Base-by-base conservation (phyloP, 73 alveolate species). In the Symbiodinium natans region DNA sequence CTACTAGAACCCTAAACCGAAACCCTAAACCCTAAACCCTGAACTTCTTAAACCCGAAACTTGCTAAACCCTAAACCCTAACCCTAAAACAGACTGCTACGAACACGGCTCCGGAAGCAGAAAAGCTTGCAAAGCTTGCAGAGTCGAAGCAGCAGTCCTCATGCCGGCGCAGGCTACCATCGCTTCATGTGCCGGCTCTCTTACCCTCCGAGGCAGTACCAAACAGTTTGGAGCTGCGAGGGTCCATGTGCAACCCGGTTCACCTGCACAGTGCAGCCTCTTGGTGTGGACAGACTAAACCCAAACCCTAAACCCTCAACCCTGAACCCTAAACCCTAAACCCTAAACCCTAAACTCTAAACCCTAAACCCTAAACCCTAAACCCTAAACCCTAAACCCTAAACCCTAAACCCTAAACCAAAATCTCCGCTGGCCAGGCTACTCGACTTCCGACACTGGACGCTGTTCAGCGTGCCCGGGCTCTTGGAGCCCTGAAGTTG, bases 181-280 rank as follows among this genome's bases (percentile, higher is more conserved):
- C 97, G 97, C n/a, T 90, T 90, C 77, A 90, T 90, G 97, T 71
- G 88, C 87, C 83, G 42, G 34, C 97, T 90, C 41, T 68, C 97
- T 17, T 90, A 68, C 41, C 97, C 97, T 3, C 97, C 97, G n/a
- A 90, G 77, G 97, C 73, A n/a, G 41, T 29, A 13, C 82, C 1
- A 17, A 17, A 0, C 8, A 29, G 11, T 59, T 13, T 2, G 59
- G 59, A 52, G 68, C n/a, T 21, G 68, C 13, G 68, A 52, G 6
- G 68, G 68, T 27, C 68, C 29, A 52, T 52, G 29, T 21, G 1
- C 68, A 25, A 48, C 63, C 10, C 3, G 27, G 17, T 48, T 25
- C 10, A 5, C 63, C 19, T 48, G 63, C 63, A 48, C 10, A 21
- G 13, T 52, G 68, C n/a, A 52, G 21, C 68, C 21, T 27, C 68